Percentiles rank a stretch among this genome's conserved stretches.
Conservation (phyloP, 768 basidiomycete species). For the Polyporus arcularius region DNA sequence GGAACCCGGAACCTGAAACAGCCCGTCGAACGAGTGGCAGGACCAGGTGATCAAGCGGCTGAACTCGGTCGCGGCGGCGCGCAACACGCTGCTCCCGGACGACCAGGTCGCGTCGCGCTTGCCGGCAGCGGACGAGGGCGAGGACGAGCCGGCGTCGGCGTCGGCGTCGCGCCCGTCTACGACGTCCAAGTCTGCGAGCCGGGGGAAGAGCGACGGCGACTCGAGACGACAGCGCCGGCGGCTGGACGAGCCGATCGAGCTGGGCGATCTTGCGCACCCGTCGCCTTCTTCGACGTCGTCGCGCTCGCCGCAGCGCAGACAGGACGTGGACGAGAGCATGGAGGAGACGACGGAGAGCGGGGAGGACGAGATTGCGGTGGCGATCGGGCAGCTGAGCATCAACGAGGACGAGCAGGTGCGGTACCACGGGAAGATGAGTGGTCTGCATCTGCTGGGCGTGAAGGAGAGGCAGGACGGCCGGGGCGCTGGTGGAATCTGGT, state of each 20-base stretch:
- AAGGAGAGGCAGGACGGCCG: constrained; percentile 62
- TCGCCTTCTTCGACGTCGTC: constrained; percentile 11
- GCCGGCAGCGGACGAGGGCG: background rate
- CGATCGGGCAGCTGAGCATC: constrained; percentile 82
- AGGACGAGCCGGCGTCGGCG: no score
- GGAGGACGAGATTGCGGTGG: constrained; percentile 58
- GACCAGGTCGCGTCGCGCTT: constrained; percentile 17
- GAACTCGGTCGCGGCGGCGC: constrained; percentile 27
- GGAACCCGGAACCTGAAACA: constrained; percentile 27
- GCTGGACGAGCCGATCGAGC: constrained; percentile 34
- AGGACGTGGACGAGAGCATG: constrained; percentile 20
- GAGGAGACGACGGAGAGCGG: constrained; percentile 37
- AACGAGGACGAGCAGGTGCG: constrained; percentile 87
- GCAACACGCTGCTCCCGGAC: constrained; percentile 25
- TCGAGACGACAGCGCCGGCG: constrained; percentile 54
- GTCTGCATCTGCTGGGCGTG: constrained; percentile 69
- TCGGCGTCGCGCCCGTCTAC: constrained; percentile 10
- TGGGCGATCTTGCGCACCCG: constrained; percentile 18
- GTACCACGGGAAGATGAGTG: constrained; percentile 85
- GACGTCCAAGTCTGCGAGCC: constrained; percentile 3
- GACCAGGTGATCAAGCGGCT: constrained; percentile 52
- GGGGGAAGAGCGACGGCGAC: constrained; percentile 9
- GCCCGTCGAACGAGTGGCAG: constrained; percentile 86
- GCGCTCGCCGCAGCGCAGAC: constrained; percentile 19
- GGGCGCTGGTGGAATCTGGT: constrained; percentile 80